Evolutionary conservation across 345 rosid genomes (phyloP).

Genomic region (Populus simonii): DNA sequence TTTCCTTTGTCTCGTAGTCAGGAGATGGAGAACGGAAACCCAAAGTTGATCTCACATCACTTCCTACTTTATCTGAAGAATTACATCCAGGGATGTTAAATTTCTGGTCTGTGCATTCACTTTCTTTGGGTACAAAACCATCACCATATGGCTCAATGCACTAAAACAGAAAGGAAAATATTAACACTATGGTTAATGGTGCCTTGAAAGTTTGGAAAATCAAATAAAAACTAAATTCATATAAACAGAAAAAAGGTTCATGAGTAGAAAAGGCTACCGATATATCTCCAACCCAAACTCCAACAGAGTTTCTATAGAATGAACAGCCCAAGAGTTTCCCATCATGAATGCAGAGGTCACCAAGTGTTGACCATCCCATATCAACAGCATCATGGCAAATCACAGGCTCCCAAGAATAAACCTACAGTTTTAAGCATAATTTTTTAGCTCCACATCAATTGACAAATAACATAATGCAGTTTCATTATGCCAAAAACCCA

Average conservation of each 20-base stretch:
- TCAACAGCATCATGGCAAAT: conserved; percentile 78
- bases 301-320: conserved; percentile 69
- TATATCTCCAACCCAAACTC: conserved; percentile 85
- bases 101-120: conserved; percentile 41
- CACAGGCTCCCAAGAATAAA: conserved; percentile 98
- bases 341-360: conserved; percentile 81
- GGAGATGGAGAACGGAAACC: conserved; percentile 51
- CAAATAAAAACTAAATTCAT: not conserved
- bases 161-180: conserved; percentile 36
- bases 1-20: conserved; percentile 69
- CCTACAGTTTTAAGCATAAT: conserved; percentile 47
- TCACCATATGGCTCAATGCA: conserved; percentile 75
- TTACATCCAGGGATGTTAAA: conserved; percentile 40
- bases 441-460: conserved; percentile 5
- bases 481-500: conserved; percentile 24
- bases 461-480: not conserved
- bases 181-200: too few species aligned
- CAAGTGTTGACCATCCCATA: conserved; percentile 91
- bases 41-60: conserved; percentile 34
- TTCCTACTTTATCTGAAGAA: conserved; percentile 46
- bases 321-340: conserved; percentile 91
- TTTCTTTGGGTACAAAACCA: conserved; percentile 40
- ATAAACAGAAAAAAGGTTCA: not conserved
- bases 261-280: conserved; percentile 41
- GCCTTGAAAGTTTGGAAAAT: not conserved